Conservation (phyloP, 164 flowering plant species). For the Echeveria elegans region DNA sequence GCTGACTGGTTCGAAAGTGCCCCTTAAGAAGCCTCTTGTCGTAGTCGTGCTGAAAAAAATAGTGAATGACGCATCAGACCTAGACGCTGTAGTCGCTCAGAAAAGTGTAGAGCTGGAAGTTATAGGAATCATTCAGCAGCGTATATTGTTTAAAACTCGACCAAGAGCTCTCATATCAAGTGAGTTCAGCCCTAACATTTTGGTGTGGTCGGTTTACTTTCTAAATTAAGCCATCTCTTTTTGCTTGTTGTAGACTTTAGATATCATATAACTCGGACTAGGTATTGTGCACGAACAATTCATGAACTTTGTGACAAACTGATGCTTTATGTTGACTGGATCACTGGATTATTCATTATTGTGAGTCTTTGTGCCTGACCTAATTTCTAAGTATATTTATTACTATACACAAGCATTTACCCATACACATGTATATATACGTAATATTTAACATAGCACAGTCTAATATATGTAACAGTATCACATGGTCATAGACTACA, state of each 20-base stretch:
- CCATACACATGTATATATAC: no score
- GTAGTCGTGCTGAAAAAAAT: slow-evolving; percentile 67
- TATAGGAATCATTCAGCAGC: slow-evolving; percentile 63
- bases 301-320: background rate
- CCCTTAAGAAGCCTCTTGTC: slow-evolving; percentile 75
- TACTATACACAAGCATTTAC: no score
- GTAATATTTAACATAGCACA: no score
- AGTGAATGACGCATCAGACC: slow-evolving; percentile 21
- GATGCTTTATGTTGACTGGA: background rate
- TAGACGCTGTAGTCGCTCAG: slow-evolving; percentile 8
- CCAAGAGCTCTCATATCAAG: slow-evolving; percentile 85
- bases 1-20: slow-evolving; percentile 59
- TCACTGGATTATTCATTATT: no score
- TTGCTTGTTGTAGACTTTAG: background rate
- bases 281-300: background rate
- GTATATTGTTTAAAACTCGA: slow-evolving; percentile 85
- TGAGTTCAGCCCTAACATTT: slow-evolving; percentile 12
- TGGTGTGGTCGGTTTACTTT: background rate
- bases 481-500: no score
- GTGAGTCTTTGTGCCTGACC: no score
- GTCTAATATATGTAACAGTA: no score
- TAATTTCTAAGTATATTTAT: no score
- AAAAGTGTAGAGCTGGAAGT: slow-evolving; percentile 56
- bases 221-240: no score
- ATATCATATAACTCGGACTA: background rate